Base-by-base conservation (phyloP, 352 stramenopile species). In the Globisporangium uncinulatum region DNA sequence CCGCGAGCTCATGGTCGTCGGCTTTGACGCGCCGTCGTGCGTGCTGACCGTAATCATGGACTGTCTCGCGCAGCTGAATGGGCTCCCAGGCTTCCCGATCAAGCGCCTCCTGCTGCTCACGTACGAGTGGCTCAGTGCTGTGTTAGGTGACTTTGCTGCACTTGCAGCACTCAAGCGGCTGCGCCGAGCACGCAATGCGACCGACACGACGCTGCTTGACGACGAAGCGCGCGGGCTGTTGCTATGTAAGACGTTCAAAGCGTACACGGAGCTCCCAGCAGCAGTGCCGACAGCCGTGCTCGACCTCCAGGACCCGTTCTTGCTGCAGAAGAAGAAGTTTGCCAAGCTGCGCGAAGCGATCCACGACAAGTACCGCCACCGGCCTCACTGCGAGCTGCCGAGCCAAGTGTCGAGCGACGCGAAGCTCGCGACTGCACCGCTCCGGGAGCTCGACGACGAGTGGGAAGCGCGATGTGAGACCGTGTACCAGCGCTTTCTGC, bases 71-170 rank as follows among this genome's bases (percentile, higher is more conserved):
- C 74, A 87, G 59, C 65, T 90, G 19, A 85, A 89, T 54, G 72
- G 83, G 44, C 59, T 90, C 21, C 77, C 83, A 6, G 79, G 79
- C 4, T 92, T 91, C 63, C 83, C 83, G 14, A 86, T 89, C 49
- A 93, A 93, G 63, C 78, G 83, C 8, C 46, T 91, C 31, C 59
- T 93, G 39, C 62, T 93, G 67, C 63, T 93, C 6, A 79, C 85
- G 29, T 76, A 78, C 59, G 80, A 88, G 54, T 91, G 80, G 83
- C 76, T 89, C 42, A 66, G 63, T 21, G 70, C 71, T 7, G 61
- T 89, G 5, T 57, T 93, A 32, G 83, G 83, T 1, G 62, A 69
- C 31, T 72, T 83, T 31, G 67, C 77, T 14, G 62, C 76, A 20
- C 66, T 93, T 5, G 65, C 71, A 19, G 67, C 74, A 32, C 55